Evolutionary conservation across 805 yeast species (phyloP).

Genomic region (Saturnispora zaruensis): DNA sequence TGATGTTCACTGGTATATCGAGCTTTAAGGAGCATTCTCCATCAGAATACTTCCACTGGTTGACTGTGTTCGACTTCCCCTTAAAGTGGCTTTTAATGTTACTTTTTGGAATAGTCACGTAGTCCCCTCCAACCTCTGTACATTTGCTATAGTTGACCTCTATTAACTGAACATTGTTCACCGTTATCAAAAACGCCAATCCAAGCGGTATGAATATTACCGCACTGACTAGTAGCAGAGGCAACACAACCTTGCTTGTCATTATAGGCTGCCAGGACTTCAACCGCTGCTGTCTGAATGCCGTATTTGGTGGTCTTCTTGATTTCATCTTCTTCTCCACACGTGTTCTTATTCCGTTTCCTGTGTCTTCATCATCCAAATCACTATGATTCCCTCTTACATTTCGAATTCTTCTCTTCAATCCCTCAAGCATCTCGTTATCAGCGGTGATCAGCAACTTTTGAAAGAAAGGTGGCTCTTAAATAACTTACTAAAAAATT

Average conservation of each 20-base stretch:
- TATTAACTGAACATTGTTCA: conserved; percentile 69
- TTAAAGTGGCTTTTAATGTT: conserved; percentile 58
- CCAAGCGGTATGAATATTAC: conserved; percentile 87
- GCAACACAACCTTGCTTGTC: conserved; percentile 86
- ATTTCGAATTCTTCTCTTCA: not conserved
- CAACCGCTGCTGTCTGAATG: conserved; percentile 64
- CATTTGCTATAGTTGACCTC: conserved; percentile 73
- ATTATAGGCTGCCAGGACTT: conserved; percentile 76
- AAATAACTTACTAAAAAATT: not conserved
- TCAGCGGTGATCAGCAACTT: not conserved
- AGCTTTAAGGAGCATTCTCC: conserved; percentile 60
- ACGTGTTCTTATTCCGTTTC: conserved; percentile 19
- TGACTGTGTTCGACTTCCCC: conserved; percentile 22
- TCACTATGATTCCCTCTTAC: not conserved
- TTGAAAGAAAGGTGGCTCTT: not conserved
- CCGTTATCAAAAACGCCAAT: conserved; percentile 69
- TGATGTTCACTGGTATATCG: conserved; percentile 59
- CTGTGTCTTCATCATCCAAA: conserved; percentile 8
- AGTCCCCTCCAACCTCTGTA: conserved; percentile 32
- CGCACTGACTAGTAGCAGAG: conserved; percentile 65
- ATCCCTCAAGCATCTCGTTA: conserved; percentile 12
- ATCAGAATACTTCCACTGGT: conserved; percentile 53
- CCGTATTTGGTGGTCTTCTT: conserved; percentile 60
- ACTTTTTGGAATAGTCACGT: conserved; percentile 47
- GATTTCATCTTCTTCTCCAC: conserved; percentile 30